Evolutionary conservation across 78 protist genomes (phyloP), one percentile per base, ranked within the genome.

Genomic region (Dictyostelium citrinum): DNA sequence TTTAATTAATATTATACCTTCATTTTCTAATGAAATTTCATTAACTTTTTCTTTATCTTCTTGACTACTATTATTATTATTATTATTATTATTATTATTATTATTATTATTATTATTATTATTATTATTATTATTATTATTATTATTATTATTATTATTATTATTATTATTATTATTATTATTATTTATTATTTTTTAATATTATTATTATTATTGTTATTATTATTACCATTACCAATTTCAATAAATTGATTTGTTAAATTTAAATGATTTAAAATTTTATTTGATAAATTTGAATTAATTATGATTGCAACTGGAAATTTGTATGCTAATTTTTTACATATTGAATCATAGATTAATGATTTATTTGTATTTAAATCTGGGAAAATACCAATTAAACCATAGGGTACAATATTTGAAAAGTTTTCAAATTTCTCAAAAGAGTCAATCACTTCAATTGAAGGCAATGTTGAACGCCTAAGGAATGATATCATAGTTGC

Each of bases 261-360:
- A 31, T 33, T 20, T 27, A 64, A 64, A 64, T 27, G 33, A 27
- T 64, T 27, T 22, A 64, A 31, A n/a, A 81, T 37, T 11, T 6
- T 16, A 64, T 43, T 7, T 11, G 45, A 24, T 24, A 82, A 20
- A 22, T 2, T 6, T 6, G 67, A 0, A 24, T 60, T 37, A 2
- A 67, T 82, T 14, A 82, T 24, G 12, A 67, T n/a, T 14, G 68
- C 90, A 68, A 82, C 70, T 5, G 90, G 90, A 14, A 82, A 37
- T 46, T 68, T 61, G 17, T 22, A 82, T 10, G 78, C 27, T 43
- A 82, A 41, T 16, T 68, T 61, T 17, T 39, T 43, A 43, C 76
- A n/a, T 16, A 82, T 27, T 7, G 41, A 37, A n/a, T 74, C 33
- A 39, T 14, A 74, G 16, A 74, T 27, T 10, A n/a, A 9, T 5